Evolutionary conservation across 2,329 filamentous ascomycete genomes (phyloP).

Genomic region (Aspergillus costaricaensis): DNA sequence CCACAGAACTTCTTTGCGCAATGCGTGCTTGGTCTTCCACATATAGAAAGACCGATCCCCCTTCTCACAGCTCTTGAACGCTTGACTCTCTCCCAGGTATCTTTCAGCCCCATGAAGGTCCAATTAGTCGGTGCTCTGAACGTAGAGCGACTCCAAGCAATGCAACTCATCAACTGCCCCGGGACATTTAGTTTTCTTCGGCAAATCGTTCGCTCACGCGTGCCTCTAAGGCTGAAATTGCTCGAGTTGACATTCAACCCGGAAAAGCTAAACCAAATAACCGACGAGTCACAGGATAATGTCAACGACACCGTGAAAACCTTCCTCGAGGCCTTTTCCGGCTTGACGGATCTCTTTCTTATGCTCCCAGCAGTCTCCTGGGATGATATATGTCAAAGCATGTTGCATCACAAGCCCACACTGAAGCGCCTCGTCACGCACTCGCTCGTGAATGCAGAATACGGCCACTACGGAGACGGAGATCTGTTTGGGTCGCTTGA

Average conservation of each 20-base stretch:
- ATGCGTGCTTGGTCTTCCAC: background rate
- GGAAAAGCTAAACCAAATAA: background rate
- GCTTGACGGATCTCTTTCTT: background rate
- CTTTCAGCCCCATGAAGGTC: background rate
- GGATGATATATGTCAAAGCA: background rate
- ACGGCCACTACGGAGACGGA: background rate
- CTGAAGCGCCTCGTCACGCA: background rate
- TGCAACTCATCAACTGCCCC: background rate
- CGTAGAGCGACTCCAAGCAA: background rate
- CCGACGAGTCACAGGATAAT: background rate
- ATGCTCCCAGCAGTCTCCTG: background rate
- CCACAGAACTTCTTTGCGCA: background rate
- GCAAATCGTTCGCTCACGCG: background rate
- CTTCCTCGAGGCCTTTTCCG: background rate
- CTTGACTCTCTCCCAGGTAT: background rate
- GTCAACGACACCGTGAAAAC: background rate
- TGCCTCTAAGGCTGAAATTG: background rate
- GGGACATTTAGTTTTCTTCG: background rate
- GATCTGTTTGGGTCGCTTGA: background rate
- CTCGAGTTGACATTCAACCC: background rate
- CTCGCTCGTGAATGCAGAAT: background rate
- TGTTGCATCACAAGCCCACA: background rate
- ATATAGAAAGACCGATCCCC: background rate
- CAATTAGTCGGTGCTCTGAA: background rate
- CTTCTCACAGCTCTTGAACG: background rate